Base-by-base conservation (phyloP, 139 green algal species). In the Asterochloris sp. region DNA sequence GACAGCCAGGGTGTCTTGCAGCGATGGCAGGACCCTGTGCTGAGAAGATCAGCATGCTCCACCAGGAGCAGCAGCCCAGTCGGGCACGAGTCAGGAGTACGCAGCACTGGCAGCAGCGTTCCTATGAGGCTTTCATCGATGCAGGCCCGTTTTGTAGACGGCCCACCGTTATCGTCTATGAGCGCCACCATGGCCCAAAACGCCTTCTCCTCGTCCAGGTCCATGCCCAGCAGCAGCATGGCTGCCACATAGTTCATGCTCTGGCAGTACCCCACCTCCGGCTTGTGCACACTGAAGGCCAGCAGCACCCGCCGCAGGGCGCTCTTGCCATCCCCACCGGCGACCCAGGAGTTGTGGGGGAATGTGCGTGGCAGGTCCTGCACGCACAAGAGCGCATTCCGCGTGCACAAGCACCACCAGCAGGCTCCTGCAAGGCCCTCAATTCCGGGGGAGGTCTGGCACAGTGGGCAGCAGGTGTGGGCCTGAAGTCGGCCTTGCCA, bases 311-410 rank as follows among this genome's bases (percentile, higher is more conserved):
- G 71, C 0, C 89, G 81, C 86, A 97, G 81, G 29, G 89, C 86
- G 10, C 61, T 74, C 84, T 94, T 89, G n/a, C 92, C 94, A 16
- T 88, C 87, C n/a, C 80, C 63, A 13, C 69, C 76, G 12, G 86
- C 66, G n/a, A 96, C 74, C 89, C 87, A 95, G 0, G 76, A 63
- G 82, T 95, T 91, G 71, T 67, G 69, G 13, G 94, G 91, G 80
- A 95, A 97, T 0, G 94, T 97, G 61, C 94, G 89, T 8, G 94
- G 93, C 75, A 95, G 81, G 81, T 97, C 94, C 91, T 95, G 85
- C 83, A 85, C 12, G 38, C 66, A 21, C 17, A 21, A 10, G 19
- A 10, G 17, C 66, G 1, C 1, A 2, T 71, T 71, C 19, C 2
- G 17, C 19, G 21, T 2, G 8, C 21, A 26, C 66, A 71, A 9